These are phyloP conservation scores for Cystobasidium slooffiae DNA, from an alignment of 1,284 basidiomycete species.

Conservation along the genomic window DNA sequence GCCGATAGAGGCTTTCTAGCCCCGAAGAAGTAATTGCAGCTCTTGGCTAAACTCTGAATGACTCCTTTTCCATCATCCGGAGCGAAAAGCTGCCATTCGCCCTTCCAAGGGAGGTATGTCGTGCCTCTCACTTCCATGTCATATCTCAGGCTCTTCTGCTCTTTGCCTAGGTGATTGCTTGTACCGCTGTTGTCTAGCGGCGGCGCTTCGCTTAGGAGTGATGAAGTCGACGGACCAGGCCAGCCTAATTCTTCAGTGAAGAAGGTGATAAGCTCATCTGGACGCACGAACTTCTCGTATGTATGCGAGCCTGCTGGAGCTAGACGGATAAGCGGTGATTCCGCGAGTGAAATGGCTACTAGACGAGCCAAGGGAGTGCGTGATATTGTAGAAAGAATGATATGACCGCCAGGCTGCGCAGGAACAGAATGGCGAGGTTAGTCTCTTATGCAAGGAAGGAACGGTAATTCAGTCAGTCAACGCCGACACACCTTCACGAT, in stretches of 20 bases:
- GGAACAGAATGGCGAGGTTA: neutral
- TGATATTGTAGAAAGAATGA: slow-evolving; percentile 95
- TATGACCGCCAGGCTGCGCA: slow-evolving; percentile 84
- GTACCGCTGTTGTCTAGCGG: slow-evolving; percentile 57
- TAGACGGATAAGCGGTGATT: slow-evolving; percentile 73
- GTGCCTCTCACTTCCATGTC: slow-evolving; percentile 82
- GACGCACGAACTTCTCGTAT: slow-evolving; percentile 86
- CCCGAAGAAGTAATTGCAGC: slow-evolving; percentile 47
- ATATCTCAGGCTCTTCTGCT: slow-evolving; percentile 50
- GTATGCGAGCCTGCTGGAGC: slow-evolving; percentile 92
- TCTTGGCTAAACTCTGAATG: slow-evolving; percentile 71
- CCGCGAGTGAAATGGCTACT: slow-evolving; percentile 88
- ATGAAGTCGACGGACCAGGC: slow-evolving; percentile 60
- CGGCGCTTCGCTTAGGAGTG: slow-evolving; percentile 60
- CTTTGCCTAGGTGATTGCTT: slow-evolving; percentile 20
- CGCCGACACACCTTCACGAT: slow-evolving; percentile 73
- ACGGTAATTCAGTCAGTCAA: slow-evolving; percentile 13
- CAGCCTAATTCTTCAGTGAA: slow-evolving; percentile 67
- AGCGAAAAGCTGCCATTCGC: slow-evolving; percentile 72
- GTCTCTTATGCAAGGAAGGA: neutral
- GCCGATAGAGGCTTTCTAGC: slow-evolving; percentile 45
- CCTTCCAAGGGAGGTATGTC: slow-evolving; percentile 76
- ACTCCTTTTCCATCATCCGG: slow-evolving; percentile 68
- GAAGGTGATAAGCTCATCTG: slow-evolving; percentile 82
- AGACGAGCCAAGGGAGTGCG: slow-evolving; percentile 88